Percentiles rank a stretch among this genome's conserved stretches.
Evolutionary conservation across 2,329 filamentous ascomycete genomes (phyloP).

Genomic region (Coleophoma cylindrospora): DNA sequence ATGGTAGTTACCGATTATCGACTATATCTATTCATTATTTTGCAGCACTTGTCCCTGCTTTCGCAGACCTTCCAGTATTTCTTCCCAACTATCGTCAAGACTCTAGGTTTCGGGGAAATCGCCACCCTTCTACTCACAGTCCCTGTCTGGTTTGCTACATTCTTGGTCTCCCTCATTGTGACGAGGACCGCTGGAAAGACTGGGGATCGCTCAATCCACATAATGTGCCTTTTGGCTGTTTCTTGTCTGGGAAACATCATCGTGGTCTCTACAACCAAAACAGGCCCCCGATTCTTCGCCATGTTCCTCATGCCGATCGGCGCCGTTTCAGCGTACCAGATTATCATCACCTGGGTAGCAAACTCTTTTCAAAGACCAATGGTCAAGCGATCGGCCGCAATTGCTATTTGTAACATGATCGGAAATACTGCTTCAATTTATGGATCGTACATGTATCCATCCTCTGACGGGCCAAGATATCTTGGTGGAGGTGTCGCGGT

Average conservation of each 20-base stretch:
- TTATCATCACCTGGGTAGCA: constrained; percentile 25
- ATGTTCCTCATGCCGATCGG: constrained; percentile 59
- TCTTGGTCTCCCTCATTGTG: constrained; percentile 45
- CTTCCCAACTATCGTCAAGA: constrained; percentile 59
- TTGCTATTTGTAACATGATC: constrained; percentile 23
- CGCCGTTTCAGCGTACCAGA: constrained; percentile 43
- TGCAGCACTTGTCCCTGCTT: constrained; percentile 47
- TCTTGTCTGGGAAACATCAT: constrained; percentile 51
- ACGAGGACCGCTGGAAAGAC: constrained; percentile 50
- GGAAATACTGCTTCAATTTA: constrained; percentile 27
- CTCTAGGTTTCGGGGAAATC: constrained; percentile 50
- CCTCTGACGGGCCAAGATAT: constrained; percentile 29
- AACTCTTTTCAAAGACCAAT: constrained; percentile 27
- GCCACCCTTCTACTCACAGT: constrained; percentile 52
- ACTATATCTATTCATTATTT: constrained; percentile 44
- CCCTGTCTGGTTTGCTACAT: constrained; percentile 52
- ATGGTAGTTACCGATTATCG: constrained; percentile 43
- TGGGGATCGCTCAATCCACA: constrained; percentile 51
- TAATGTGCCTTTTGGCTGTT: constrained; percentile 45
- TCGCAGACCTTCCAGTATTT: constrained; percentile 59
- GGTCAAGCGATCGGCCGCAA: constrained; percentile 25
- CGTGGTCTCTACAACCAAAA: constrained; percentile 42
- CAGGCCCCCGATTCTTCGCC: constrained; percentile 52
- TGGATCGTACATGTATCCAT: constrained; percentile 27
- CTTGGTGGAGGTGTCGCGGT: constrained; percentile 29